Evolutionary conservation across 306 rosid species (phyloP).

Genomic region (Comarum palustre): DNA sequence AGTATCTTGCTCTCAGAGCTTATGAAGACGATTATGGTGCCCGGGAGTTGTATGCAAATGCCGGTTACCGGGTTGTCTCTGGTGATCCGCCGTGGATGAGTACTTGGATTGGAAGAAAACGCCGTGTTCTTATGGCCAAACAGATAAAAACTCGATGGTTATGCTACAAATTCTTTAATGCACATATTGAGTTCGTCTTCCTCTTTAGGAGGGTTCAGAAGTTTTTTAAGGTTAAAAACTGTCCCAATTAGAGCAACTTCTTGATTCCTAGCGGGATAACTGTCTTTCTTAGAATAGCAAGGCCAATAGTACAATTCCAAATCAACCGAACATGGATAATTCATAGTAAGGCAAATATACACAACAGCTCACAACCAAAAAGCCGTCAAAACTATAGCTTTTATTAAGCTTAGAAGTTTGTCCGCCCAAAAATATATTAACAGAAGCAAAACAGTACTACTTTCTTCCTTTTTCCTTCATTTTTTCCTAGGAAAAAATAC

Average conservation of each 20-base stretch:
- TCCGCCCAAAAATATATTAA: slow-evolving; percentile 31
- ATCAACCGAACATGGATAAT: neutral
- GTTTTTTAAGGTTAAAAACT: neutral
- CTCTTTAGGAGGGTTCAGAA: neutral
- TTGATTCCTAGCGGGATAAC: neutral
- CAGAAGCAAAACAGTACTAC: slow-evolving; percentile 20
- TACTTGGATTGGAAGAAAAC: slow-evolving; percentile 83
- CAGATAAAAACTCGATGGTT: neutral
- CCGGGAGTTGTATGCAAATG: slow-evolving; percentile 59
- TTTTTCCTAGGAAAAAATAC: slow-evolving; percentile 41
- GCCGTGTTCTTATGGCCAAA: slow-evolving; percentile 75
- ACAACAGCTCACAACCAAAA: slow-evolving; percentile 36
- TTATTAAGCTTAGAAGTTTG: slow-evolving; percentile 46
- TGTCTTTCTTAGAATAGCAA: neutral
- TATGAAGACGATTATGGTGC: slow-evolving; percentile 86
- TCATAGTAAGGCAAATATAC: slow-evolving; percentile 28
- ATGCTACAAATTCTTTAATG: neutral
- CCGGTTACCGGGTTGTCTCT: slow-evolving; percentile 65
- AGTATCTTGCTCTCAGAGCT: slow-evolving; percentile 68
- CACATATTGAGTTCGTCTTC: neutral
- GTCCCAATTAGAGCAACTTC: neutral
- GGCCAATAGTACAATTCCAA: neutral
- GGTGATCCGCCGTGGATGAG: slow-evolving; percentile 75
- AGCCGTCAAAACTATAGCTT: slow-evolving; percentile 46
- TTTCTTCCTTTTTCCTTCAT: slow-evolving; percentile 1